Evolutionary conservation across 139 green algal genomes (phyloP), one percentile per base, ranked within the genome.

Genomic region (Volvox africanus): DNA sequence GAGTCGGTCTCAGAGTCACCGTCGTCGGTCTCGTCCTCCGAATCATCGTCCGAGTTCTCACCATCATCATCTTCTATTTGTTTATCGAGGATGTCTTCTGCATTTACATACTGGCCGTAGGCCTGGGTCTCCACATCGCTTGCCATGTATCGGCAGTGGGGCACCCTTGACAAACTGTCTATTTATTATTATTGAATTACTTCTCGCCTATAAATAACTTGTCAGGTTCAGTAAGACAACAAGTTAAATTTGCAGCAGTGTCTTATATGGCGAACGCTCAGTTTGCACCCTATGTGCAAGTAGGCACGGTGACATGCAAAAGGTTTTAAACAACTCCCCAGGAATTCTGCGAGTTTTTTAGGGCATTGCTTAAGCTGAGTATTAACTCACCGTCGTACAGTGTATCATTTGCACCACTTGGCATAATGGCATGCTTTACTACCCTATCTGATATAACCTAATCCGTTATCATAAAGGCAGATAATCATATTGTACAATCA

Each of bases 71-170:
- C 36, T 33, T 71, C 55, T 73, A n/a, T 5, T n/a, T 86, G 36
- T 0, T 87, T 65, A 11, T 55, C 81, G 2, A 87, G 30, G 19
- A 87, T 61, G 24, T 87, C 81, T 13, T 30, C 61, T 61, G 81
- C 81, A 28, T 87, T 33, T 87, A 87, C 81, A 61, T 87, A 87
- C 2, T 76, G 61, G 61, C 81, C 81, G 18, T 61, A 73, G 36
- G 36, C 78, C 78, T 84, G 37, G 9, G 78, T n/a, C 78, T 33
- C 37, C 22, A 26, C 78, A 18, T 67, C 36, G 20, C 19, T 44
- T 65, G 37, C 78, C 78, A 84, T 84, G 78, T 84, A 17, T 32
- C 21, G 61, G 76, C 16, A 75, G 24, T 12, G 67, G 6, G 11
- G 67, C 67, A 12, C 67, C 67, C 24, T 28, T 6, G 24, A 3